phyloP scores from a whole-genome alignment of 306 rosid species.

The Mucuna pruriens region DNA sequence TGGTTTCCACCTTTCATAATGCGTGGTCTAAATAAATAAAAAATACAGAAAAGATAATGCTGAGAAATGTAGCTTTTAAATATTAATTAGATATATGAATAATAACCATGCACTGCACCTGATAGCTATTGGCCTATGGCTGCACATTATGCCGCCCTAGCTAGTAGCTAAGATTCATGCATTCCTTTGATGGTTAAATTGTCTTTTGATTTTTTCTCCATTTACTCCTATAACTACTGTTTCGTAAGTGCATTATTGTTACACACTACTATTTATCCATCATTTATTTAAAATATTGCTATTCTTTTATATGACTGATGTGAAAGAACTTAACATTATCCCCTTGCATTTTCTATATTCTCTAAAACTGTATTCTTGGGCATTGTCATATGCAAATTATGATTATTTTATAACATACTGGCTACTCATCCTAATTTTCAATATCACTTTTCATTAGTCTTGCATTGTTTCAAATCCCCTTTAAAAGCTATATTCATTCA shows the following conservation, averaged over 20 bases:
- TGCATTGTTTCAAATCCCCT: neutral
- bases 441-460: neutral
- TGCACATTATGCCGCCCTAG: slow-evolving; percentile 20
- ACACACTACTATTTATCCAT: neutral
- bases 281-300: neutral
- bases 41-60: slow-evolving; percentile 1
- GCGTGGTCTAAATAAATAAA: neutral
- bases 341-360: slow-evolving; percentile 8
- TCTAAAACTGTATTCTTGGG: slow-evolving; percentile 1
- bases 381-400: neutral
- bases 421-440: neutral
- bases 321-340: slow-evolving; percentile 14
- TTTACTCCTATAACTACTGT: neutral
- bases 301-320: slow-evolving; percentile 20
- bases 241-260: neutral
- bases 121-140: neutral
- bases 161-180: neutral
- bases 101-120: neutral
- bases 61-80: slow-evolving; percentile 20
- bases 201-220: neutral
- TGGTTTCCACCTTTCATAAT: slow-evolving; percentile 21
- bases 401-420: neutral
- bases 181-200: slow-evolving; percentile 9
- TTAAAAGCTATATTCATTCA: neutral
- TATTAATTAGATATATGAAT: neutral